Evolutionary conservation across 306 rosid genomes (phyloP), one percentile per base, ranked within the genome.

Genomic region (Astragalus glycyphyllos): DNA sequence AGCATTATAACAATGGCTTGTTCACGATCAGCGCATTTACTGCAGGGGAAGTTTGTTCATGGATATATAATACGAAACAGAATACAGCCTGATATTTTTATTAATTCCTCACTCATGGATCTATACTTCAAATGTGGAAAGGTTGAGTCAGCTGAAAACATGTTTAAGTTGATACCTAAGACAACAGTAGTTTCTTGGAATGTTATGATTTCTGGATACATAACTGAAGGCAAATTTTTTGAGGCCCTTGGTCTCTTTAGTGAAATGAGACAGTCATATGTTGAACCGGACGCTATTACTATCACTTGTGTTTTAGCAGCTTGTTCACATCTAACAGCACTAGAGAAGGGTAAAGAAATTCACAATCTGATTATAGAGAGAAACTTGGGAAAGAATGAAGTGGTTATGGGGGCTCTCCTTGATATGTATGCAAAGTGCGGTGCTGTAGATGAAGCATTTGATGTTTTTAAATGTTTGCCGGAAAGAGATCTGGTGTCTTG

Each of bases 351-450:
- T 37, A 86, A 81, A 78, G 94, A 89, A 65, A 80, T 92, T 82
- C 97, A 87, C 79, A 77, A 68, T 32, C 59, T 74, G 63, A 47
- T 92, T 16, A 47, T 65, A 44, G 87, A 80, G 70, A 76, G 59
- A 72, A 84, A 83, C 38, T 71, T 89, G 58, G 84, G 77, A 57
- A 72, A 58, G 69, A 85, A 74, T 69, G 83, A 84, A 77, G 82
- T 85, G 38, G 86, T 89, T 62, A 86, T 89, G 90, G 94, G 94
- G 71, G 87, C 96, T 76, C 90, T 92, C 35, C 90, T 89, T 63
- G 94, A 89, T 77, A 89, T 87, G 97, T 92, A 89, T 80, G 92
- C 96, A 34, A 92, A 89, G 75, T 92, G 96, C 34, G 96, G 97
- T 32, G 89, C 82, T 4, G 88, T 92, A 23, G 86, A 84, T 42